Base-by-base conservation (phyloP, 768 basidiomycete species). In the Boletus coccyginus region DNA sequence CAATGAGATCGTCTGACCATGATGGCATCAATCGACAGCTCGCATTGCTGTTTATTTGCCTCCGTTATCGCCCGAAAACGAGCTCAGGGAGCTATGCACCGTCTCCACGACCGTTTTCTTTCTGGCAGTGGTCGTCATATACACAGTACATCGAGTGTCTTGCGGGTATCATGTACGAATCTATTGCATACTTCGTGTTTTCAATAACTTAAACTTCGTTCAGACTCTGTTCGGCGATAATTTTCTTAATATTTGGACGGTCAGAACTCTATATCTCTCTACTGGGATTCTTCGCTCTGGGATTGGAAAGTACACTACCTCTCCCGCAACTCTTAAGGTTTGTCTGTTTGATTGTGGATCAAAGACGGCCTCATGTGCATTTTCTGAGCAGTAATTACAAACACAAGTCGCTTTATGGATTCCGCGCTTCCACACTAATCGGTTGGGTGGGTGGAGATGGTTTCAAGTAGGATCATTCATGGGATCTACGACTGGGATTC, bases 81-180 rank as follows among this genome's bases (percentile, higher is more conserved):
- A 86, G 81, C 59, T 77, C 85, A 19, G 90, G 88, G 70, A 76
- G 69, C 52, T 66, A 85, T 17, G 80, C 81, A 35, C 71, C 74
- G 8, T 90, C 89, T 6, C 71, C 78, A 21, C 81, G 92, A 33
- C 88, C 84, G 3, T 74, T 89, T 54, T 80, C 83, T 1, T 92
- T 93, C 72, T 94, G 92, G 92, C 90, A 94, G 64, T 94, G 92
- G 92, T 72, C 78, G 46, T 80, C 75, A 4, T 94, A 92, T 67
- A 73, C 80, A 2, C 88, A 90, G 64, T 87, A 94, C 67, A 77
- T 94, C 50, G 92, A 94, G 65, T 92, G 90, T 71, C 76, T 94
- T 50, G 88, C 88, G 10, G 87, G 83, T 10, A 77, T 88, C 56
- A 87, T 93, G 92, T 92, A 51, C 69, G 63, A 33, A 21, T 14